Conservation (phyloP, 176 grass and related monocot genomes). For the barley (Hordeum vulgare) region MorexV3_pseudomolecules_assembly NC_058520.1:517666266-517666765, state of each 20-base stretch:
- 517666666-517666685: conserved; percentile 54
- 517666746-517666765: conserved; percentile 31
- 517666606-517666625: conserved; percentile 29
- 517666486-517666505: conserved; percentile 45
- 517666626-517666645: conserved; percentile 3
- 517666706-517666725: not conserved
- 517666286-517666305: conserved; percentile 26
- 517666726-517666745: conserved; percentile 51
- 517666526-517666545: conserved; percentile 1
- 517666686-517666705: conserved; percentile 17
- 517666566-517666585: conserved; percentile 58
- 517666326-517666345: conserved; percentile 49
- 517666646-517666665: not conserved
- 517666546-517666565: conserved; percentile 36
- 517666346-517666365: conserved; percentile 68
- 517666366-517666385: conserved; percentile 47
- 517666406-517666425: conserved; percentile 45
- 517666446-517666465: not conserved
- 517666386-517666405: conserved; percentile 61
- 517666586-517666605: conserved; percentile 23
- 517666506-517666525: conserved; percentile 35
- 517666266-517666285: not conserved
- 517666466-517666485: not conserved
- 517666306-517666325: conserved; percentile 31
- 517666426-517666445: conserved; percentile 17